Evolutionary conservation across 768 basidiomycete genomes (phyloP), one percentile per base, ranked within the genome.

Genomic region (Phanerochaete carnosa): DNA sequence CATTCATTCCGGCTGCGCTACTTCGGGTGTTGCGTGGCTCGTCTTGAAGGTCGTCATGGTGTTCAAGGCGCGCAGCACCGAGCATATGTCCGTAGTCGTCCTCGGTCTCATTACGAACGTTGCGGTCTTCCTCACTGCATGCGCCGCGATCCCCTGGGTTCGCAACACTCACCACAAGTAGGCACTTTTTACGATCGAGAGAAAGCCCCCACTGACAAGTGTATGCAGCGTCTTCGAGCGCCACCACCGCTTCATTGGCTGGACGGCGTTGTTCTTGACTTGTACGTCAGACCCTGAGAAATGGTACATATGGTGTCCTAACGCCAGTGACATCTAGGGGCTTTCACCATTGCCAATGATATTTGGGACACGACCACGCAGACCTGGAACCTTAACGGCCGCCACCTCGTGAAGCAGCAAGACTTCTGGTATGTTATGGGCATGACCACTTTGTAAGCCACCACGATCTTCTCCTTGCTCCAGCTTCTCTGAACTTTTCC

Each of bases 111-210:
- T 88, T 35, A 86, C 86, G 8, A 78, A 81, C 64, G 59, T 88
- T 8, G 73, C 79, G 3, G 78, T 91, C 45, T 75, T 84, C 60
- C 71, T 88, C 60, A 85, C 83, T 47, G 79, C 87, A 45, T 69
- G 81, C 46, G 84, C 87, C 45, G 90, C 88, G 13, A 81, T 91
- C 69, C 90, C 90, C 29, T 90, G 89, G 88, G 82, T 92, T 49
- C 80, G 90, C 63, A 91, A 91, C 66, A 84, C 83, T 12, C 87
- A 90, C 65, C 90, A 92, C 78, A 91, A 91, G 89, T 90, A 70
- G 66, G 83, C 16, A 4, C 19, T 12, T 72, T 8, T 32, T 4
- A 13, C 55, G 26, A 12, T 23, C 45, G 16, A 9, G 29, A 32
- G 23, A 28, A 45, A 19, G 22, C 52, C 26, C n/a, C 22, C 11